Evolutionary conservation across 169 alveolate genomes (phyloP), one percentile per base, ranked within the genome.

Genomic region (Plasmodium yoelii): DNA sequence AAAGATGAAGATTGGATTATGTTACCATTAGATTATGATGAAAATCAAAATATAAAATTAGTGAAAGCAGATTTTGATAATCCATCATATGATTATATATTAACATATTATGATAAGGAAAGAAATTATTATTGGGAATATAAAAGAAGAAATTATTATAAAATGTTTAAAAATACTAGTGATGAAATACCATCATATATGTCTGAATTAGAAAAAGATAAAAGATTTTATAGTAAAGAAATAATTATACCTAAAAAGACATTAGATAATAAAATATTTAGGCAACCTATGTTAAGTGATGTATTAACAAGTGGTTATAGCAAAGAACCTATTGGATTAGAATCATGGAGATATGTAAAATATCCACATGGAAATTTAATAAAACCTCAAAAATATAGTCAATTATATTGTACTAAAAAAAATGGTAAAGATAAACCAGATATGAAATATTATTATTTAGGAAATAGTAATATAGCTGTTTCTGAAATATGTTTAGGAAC

Each of bases 401-500:
- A 73, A 53, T 26, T 69, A 64, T 61, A 64, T 59, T 86, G 88
- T 73, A 22, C 72, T 13, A 88, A 51, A 92, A 87, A 57, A 67
- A 93, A 64, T 80, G 82, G 70, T 44, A 26, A 51, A 13, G 87
- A 80, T 49, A 92, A 88, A 56, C 89, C 93, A 51, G 75, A 47
- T 69, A 95, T 71, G 90, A 71, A 90, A 24, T 84, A 87, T 65
- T 93, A 92, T 53, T 87, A 87, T 18, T 64, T 93, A 46, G 96
- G 96, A 7, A 56, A 68, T 64, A 92, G 93, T 46, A 96, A 94
- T 61, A 56, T 94, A 69, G 92, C 87, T 24, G 95, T 93, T 7
- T 93, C 97, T 6, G 96, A 95, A 72, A 87, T 95, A 4, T 92
- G 97, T 53, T 59, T 96, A 94, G 98, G 98, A 12, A 96, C 98